Percentiles rank a stretch among this genome's conserved stretches.
Conservation (phyloP, 2,329 filamentous ascomycete genomes). For the Epichloe brachyelytri region DNA sequence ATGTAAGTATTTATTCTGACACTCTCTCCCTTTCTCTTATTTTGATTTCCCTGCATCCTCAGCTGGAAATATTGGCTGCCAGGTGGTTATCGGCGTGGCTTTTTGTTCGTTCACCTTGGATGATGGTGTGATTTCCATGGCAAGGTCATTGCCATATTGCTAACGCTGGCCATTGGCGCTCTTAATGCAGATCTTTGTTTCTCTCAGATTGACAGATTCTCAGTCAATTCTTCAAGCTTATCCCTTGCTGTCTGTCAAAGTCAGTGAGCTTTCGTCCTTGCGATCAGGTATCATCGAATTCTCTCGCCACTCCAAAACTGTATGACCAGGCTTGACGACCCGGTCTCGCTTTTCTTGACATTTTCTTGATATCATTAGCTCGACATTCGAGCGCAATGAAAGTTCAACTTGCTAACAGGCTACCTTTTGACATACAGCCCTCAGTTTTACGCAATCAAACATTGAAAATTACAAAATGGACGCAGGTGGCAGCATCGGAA, state of each 20-base stretch:
- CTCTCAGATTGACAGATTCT: not conserved
- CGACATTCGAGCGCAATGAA: not conserved
- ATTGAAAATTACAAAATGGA: slow-evolving; percentile 22
- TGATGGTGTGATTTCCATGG: not conserved
- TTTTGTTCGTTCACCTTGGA: not conserved
- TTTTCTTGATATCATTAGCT: not conserved
- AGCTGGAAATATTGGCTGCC: not conserved
- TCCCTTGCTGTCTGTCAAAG: slow-evolving; percentile 20
- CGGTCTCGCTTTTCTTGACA: not conserved
- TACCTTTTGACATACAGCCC: slow-evolving; percentile 8
- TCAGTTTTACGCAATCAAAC: slow-evolving; percentile 22
- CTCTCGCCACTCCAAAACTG: not conserved
- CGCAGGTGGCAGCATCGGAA: slow-evolving; percentile 17
- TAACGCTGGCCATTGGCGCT: not conserved
- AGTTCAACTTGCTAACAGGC: not conserved
- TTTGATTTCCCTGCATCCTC: not conserved
- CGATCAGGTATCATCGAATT: not conserved
- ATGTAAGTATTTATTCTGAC: slow-evolving; percentile 13
- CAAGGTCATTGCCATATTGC: not conserved
- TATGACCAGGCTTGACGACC: not conserved
- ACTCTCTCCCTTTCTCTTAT: too few species aligned
- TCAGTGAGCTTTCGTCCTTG: slow-evolving; percentile 5
- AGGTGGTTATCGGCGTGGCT: not conserved
- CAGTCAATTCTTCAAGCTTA: slow-evolving; percentile 16
- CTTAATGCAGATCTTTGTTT: not conserved